phyloP scores from a whole-genome alignment of 345 rosid genomes.

The Populus deltoides region DNA sequence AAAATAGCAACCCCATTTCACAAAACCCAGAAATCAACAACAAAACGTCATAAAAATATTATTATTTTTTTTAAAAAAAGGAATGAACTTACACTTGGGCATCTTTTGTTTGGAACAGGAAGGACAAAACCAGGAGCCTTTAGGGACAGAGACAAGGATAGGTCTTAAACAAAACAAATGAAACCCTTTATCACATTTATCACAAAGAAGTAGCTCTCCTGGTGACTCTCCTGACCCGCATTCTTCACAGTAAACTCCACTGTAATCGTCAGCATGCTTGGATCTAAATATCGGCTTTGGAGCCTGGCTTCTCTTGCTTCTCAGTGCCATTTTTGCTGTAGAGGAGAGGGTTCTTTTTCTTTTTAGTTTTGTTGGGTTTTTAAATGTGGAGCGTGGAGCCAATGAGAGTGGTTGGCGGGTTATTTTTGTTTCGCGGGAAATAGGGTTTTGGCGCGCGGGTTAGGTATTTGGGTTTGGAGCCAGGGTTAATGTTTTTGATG shows the following conservation, averaged over 20 bases:
- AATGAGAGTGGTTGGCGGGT: not conserved
- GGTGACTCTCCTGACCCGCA: conserved; percentile 22
- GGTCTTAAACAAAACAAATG: conserved; percentile 32
- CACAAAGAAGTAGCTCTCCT: conserved; percentile 29
- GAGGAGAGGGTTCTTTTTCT: not conserved
- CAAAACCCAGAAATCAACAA: not conserved
- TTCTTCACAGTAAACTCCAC: conserved; percentile 15
- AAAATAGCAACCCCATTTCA: not conserved
- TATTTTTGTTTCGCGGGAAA: not conserved
- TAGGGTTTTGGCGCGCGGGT: not conserved
- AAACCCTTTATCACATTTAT: conserved; percentile 23
- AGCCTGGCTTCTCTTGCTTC: conserved; percentile 21
- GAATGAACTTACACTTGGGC: conserved; percentile 7
- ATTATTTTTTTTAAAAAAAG: not conserved
- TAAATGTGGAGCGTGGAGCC: not conserved
- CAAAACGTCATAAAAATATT: not conserved
- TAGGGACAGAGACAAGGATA: conserved; percentile 24
- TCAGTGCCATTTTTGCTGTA: conserved; percentile 12
- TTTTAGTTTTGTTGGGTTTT: not conserved
- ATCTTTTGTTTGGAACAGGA: conserved; percentile 16
- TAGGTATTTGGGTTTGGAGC: not conserved
- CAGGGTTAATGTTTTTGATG: no score
- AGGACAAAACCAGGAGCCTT: conserved; percentile 33
- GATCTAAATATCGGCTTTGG: conserved; percentile 2
- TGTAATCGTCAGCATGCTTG: not conserved